Base-by-base conservation (phyloP, 352 stramenopile genomes). In the Phytophthora vignae region DNA sequence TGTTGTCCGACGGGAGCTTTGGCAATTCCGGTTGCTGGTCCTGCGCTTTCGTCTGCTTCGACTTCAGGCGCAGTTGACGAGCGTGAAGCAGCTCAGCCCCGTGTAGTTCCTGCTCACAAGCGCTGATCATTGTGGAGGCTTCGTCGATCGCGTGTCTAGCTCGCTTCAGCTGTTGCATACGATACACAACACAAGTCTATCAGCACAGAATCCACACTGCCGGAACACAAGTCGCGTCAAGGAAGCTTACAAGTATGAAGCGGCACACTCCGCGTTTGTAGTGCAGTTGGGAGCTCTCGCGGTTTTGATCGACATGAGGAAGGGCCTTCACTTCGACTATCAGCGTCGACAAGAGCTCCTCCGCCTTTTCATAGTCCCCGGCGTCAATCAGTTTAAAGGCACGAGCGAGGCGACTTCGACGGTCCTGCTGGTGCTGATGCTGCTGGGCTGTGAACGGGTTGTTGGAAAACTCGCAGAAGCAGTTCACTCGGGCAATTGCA, bases 381-480 rank as follows among this genome's bases (percentile, higher is more conserved):
- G 74, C 46, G 12, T 77, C 55, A 19, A 91, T 67, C n/a, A 70
- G 55, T 54, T 73, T 63, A n/a, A 70, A 57, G 1, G 84, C 82
- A 27, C 69, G 38, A 19, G 66, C 74, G 29, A 73, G 66, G 3
- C 69, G 57, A 15, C 60, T 48, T 60, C 72, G 67, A 2, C 60
- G 53, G 27, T 31, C 27, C 15, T 65, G 55, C 9, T 64, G 48
- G 12, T 52, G 58, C 14, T 64, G 31, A 21, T 67, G 29, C 27
- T 81, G 64, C 57, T 69, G 53, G 29, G 60, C 50, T 15, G 68
- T 68, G 53, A 94, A 92, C 25, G 82, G 83, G 52, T 94, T 94
- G 60, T 90, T 91, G 17, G 82, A 90, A 49, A 88, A 74, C 22
- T 92, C 83, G 29, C 82, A 77, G 52, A 79, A 88, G 55, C 76